These are phyloP conservation scores for Obba rivulosa DNA, from an alignment of 768 basidiomycete genomes.

Conservation along the genomic window DNA sequence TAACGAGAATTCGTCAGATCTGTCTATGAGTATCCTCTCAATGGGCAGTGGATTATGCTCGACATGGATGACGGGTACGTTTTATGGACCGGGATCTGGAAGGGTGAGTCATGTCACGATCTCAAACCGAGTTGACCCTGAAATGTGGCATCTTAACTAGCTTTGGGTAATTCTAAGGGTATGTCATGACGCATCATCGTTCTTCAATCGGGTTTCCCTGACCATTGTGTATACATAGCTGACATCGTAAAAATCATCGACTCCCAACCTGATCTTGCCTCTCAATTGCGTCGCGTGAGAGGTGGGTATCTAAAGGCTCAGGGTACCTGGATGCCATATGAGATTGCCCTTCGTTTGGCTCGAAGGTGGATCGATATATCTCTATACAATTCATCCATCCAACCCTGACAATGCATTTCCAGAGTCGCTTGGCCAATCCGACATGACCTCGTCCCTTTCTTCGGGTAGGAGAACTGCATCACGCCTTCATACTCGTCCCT, in stretches of 20 bases:
- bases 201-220: not conserved
- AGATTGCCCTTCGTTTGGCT: constrained; percentile 77
- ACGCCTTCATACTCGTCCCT: constrained; percentile 9
- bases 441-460: constrained; percentile 80
- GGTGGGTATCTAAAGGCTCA: constrained; percentile 90
- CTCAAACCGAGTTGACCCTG: not conserved
- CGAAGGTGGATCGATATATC: constrained; percentile 51
- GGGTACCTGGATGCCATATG: constrained; percentile 93
- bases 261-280: constrained; percentile 82
- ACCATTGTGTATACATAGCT: constrained; percentile 37
- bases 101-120: constrained; percentile 45
- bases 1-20: constrained; percentile 38
- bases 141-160: constrained; percentile 30
- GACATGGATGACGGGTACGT: constrained; percentile 92
- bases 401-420: constrained; percentile 7
- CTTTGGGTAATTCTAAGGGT: constrained; percentile 89
- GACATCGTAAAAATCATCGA: constrained; percentile 94
- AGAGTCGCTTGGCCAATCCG: constrained; percentile 89
- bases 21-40: constrained; percentile 86
- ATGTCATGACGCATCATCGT: constrained; percentile 1
- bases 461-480: constrained; percentile 51
- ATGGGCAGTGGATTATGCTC: constrained; percentile 94
- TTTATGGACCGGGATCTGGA: constrained; percentile 93
- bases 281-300: constrained; percentile 76
- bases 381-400: not conserved